These are phyloP conservation scores for Amylocarpus encephaloides DNA, from an alignment of 2,329 filamentous ascomycete species.

Conservation along the genomic window DNA sequence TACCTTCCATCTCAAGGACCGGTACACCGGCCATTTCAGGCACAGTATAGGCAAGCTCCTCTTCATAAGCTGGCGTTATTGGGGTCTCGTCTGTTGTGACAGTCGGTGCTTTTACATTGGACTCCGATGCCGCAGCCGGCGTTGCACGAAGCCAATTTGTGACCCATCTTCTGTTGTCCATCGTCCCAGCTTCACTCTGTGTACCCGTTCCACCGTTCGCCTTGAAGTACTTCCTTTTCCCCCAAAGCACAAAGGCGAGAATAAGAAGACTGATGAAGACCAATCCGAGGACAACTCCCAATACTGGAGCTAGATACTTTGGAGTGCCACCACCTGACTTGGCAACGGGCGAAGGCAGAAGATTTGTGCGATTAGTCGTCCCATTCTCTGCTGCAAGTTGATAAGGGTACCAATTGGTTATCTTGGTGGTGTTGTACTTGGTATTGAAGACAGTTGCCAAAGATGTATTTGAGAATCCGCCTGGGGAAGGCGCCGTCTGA, in stretches of 20 bases:
- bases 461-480: conserved; percentile 44
- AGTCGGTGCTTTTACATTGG: conserved; percentile 23
- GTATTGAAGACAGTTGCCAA: conserved; percentile 49
- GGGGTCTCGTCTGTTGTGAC: conserved; percentile 28
- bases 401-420: conserved; percentile 58
- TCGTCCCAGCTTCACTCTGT: conserved; percentile 23
- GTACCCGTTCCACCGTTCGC: conserved; percentile 7
- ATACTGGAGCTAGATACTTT: conserved; percentile 52
- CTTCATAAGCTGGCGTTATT: conserved; percentile 12
- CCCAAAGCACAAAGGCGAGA: conserved; percentile 47
- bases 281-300: conserved; percentile 55
- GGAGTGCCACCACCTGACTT: conserved; percentile 35
- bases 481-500: conserved; percentile 54
- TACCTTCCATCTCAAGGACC: conserved; percentile 32
- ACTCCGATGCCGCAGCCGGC: conserved; percentile 7
- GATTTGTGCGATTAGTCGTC: conserved; percentile 9
- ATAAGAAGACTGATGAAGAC: conserved; percentile 47
- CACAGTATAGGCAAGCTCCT: conserved; percentile 10
- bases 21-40: conserved; percentile 25
- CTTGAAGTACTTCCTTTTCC: conserved; percentile 34
- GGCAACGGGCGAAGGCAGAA: conserved; percentile 7
- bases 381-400: conserved; percentile 14
- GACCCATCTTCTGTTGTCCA: conserved; percentile 22
- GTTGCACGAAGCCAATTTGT: conserved; percentile 25
- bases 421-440: conserved; percentile 49